phyloP scores from a whole-genome alignment of 768 basidiomycete species.

The Podaxis sp. region DNA sequence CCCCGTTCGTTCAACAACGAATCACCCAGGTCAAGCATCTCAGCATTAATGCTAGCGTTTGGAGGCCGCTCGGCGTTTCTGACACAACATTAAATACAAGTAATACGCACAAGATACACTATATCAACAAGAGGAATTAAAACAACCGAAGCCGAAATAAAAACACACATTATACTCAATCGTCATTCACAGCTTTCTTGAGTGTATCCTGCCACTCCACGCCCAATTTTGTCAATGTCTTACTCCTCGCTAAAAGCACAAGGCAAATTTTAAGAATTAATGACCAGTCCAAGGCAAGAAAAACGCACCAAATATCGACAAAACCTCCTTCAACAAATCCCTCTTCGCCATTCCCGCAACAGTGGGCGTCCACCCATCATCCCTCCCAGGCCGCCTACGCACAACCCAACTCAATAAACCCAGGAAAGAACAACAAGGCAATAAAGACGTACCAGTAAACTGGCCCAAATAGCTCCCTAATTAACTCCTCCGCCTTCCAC shows the following conservation, averaged over 20 bases:
- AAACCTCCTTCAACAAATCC: slow-evolving; percentile 79
- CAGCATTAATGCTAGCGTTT: too few species aligned
- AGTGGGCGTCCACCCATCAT: slow-evolving; percentile 65
- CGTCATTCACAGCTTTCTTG: slow-evolving; percentile 61
- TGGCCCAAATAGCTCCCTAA: slow-evolving; percentile 88
- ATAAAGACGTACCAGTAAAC: slow-evolving; percentile 72
- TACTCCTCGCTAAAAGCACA: slow-evolving; percentile 59
- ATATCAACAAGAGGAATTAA: not conserved
- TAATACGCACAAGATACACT: too few species aligned
- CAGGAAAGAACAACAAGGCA: not conserved
- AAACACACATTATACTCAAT: slow-evolving; percentile 20
- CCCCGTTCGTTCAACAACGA: too few species aligned
- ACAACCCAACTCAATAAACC: not conserved
- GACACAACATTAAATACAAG: too few species aligned
- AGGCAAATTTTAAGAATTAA: not conserved
- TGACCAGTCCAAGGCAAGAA: not conserved
- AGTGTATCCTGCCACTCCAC: slow-evolving; percentile 82
- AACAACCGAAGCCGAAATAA: not conserved
- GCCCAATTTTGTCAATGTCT: slow-evolving; percentile 72
- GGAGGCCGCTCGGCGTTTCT: too few species aligned
- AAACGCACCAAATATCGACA: slow-evolving; percentile 71
- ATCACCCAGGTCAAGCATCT: too few species aligned
- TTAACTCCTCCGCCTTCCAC: slow-evolving; percentile 87
- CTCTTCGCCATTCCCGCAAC: slow-evolving; percentile 76
- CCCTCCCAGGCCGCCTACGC: slow-evolving; percentile 66